Evolutionary conservation across 169 alveolate genomes (phyloP).

Genomic region (Cryptosporidium andersoni): DNA sequence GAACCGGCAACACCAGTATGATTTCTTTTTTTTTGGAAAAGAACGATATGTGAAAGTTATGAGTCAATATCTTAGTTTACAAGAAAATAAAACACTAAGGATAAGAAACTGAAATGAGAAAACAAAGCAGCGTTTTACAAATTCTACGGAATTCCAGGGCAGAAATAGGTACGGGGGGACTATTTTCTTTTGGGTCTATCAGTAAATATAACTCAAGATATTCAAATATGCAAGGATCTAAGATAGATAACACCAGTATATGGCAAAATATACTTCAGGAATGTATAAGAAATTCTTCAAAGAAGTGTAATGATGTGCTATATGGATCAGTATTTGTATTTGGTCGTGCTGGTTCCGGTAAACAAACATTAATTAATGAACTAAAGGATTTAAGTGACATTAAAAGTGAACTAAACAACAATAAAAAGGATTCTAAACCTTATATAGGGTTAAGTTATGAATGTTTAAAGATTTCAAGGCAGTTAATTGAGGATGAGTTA

Average conservation of each 20-base stretch:
- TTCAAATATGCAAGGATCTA: not conserved
- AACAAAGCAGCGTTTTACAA: conserved; percentile 49
- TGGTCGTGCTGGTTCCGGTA: conserved; percentile 49
- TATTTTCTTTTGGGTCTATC: conserved; percentile 25
- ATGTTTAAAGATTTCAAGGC: conserved; percentile 14
- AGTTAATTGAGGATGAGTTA: not conserved
- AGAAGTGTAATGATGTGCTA: not conserved
- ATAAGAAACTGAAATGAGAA: conserved; percentile 25
- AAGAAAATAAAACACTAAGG: no score
- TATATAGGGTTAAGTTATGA: conserved; percentile 45
- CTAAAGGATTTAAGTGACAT: conserved; percentile 9
- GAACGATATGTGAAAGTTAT: no score
- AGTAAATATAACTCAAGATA: conserved; percentile 38
- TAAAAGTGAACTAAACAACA: not conserved
- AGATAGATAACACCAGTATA: conserved; percentile 33
- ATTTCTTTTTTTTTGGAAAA: no score
- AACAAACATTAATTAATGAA: conserved; percentile 32
- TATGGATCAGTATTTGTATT: conserved; percentile 63
- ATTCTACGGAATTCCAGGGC: conserved; percentile 58
- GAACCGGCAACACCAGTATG: no score
- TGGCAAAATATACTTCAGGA: conserved; percentile 51
- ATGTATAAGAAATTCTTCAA: conserved; percentile 1
- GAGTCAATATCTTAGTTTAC: no score
- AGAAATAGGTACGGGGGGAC: conserved; percentile 32
- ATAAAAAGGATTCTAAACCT: not conserved